Percentiles rank a stretch among this genome's conserved stretches.
Evolutionary conservation across 148 eudicot genomes (phyloP).

Genomic region (Rhododendron williamsianum): DNA sequence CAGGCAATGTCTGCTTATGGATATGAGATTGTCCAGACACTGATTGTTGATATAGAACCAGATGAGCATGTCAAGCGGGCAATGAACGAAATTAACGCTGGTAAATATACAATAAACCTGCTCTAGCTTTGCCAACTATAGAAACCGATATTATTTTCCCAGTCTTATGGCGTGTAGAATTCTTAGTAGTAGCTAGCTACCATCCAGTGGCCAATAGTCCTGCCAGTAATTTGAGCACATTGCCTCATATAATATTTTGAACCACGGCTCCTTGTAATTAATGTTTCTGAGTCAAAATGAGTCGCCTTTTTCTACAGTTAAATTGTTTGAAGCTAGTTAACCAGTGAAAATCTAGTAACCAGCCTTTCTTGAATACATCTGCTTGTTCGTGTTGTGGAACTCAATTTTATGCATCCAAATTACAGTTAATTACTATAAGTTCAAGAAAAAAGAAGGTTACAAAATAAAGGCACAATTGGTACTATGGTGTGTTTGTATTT

Average conservation of each 20-base stretch:
- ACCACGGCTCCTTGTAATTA: neutral
- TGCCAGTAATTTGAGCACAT: neutral
- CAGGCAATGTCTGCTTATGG: constrained; percentile 82
- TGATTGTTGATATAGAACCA: constrained; percentile 71
- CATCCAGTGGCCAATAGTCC: neutral
- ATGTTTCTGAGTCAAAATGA: neutral
- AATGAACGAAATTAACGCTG: constrained; percentile 78
- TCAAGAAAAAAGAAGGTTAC: neutral
- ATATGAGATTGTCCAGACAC: constrained; percentile 64
- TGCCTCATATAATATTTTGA: neutral
- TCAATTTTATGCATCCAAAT: neutral
- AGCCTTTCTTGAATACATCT: neutral
- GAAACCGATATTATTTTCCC: neutral
- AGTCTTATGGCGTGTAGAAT: neutral
- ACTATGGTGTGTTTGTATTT: too few species aligned
- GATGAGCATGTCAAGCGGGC: constrained; percentile 75
- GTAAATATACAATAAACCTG: neutral
- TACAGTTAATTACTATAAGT: neutral
- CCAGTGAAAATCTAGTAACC: neutral
- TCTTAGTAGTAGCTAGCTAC: neutral
- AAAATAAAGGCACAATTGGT: too few species aligned
- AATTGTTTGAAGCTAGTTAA: neutral
- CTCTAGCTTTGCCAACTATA: neutral
- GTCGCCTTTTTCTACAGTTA: neutral
- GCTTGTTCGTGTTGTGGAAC: neutral